Base-by-base conservation (phyloP, 495 filamentous ascomycete genomes). In the Penicillium desertorum region DNA sequence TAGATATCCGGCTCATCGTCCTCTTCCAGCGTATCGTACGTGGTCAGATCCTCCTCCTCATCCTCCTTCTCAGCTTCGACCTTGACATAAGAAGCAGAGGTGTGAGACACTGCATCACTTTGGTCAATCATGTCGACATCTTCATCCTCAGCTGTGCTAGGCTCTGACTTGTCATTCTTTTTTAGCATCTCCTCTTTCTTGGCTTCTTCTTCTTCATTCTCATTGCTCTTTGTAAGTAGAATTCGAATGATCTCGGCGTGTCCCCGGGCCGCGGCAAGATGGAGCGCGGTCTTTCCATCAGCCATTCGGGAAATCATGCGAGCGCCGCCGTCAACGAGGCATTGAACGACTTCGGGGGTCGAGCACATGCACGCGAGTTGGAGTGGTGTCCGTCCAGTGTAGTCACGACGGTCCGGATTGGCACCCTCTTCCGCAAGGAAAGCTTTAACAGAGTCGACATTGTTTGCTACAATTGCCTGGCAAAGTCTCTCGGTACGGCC, bases 331-430 rank as follows among this genome's bases (percentile, higher is more conserved):
- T 88, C 79, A n/a, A 93, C 82, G 6, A 95, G 75, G 45, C 69
- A 77, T 58, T 85, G 75, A n/a, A 93, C 86, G 42, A 93, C 77
- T 36, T 85, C 84, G 0, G 85, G 81, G 0, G 82, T 85, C 0
- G 86, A 88, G 20, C 72, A 77, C 66, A 86, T 84, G 55, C 79
- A 80, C 9, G 90, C 90, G 12, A 95, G 75, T 56, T 93, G 90
- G 11, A 93, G 74, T 5, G 90, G 90, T 4, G 89, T 88, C 20
- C 90, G 76, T 10, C 90, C 90, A n/a, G 88, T 91, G 61, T 88
- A 87, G 61, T 95, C 90, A 12, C 90, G 75, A 16, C 71, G 71
- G 60, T 92, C 83, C 1, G 84, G 76, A 63, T 88, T 79, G 11
- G 79, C 69, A 11, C 70, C 81, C 54, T 88, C 83, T 60, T 86